Percentiles rank a stretch among this genome's conserved stretches.
phyloP scores from a whole-genome alignment of 148 eudicot genomes.

The Diospyros lotus region DNA sequence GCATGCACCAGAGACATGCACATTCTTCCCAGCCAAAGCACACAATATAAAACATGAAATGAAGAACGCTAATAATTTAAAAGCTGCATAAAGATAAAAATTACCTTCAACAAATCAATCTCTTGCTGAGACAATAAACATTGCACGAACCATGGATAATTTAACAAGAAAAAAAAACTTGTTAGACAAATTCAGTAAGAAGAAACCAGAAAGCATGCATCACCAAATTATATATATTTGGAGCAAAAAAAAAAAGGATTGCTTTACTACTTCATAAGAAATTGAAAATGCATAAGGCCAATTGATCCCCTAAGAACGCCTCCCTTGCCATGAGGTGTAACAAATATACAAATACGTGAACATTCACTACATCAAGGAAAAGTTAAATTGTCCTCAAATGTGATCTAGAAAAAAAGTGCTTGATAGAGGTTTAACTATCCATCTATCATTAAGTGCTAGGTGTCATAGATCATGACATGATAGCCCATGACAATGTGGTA shows the following conservation, averaged over 20 bases:
- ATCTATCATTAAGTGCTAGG: neutral
- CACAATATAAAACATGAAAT: neutral
- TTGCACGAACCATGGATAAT: slow-evolving; percentile 21
- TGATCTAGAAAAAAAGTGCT: neutral
- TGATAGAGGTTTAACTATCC: neutral
- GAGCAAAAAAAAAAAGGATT: neutral
- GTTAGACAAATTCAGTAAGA: slow-evolving; percentile 18
- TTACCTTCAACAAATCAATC: slow-evolving; percentile 97
- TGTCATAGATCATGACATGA: too few species aligned
- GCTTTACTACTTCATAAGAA: neutral
- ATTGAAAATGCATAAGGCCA: neutral
- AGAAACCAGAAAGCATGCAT: neutral
- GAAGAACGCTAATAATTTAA: neutral
- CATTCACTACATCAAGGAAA: neutral
- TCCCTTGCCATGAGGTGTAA: neutral
- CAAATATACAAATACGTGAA: neutral
- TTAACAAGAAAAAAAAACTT: slow-evolving; percentile 21
- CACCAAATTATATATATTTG: neutral
- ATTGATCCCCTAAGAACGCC: neutral
- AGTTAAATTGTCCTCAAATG: neutral
- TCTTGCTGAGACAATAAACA: slow-evolving; percentile 71
- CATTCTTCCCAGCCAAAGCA: neutral
- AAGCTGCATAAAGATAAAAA: slow-evolving; percentile 6
- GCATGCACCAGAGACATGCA: neutral
- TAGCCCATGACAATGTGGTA: too few species aligned